Base-by-base conservation (phyloP, 2,329 filamentous ascomycete species). In the Ophiocordyceps camponoti-floridani region DNA sequence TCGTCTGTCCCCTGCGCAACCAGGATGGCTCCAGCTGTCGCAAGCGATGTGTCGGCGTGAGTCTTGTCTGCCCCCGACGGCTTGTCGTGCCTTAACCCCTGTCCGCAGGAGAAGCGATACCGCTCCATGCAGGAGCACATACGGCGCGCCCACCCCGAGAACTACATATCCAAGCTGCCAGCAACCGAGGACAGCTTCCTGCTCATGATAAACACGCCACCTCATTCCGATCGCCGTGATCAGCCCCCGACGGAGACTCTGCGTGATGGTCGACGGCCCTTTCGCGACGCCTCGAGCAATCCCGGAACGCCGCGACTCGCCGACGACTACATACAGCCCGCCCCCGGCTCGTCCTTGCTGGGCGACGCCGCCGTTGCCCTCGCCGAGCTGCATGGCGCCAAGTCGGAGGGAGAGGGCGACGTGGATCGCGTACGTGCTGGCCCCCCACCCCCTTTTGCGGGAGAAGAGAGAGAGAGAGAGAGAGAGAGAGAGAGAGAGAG, bases 51-150 rank as follows among this genome's bases (percentile, higher is more conserved):
- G 81, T 94, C 60, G 91, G 91, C 66, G 91, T 96, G 75, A 86
- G 88, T 91, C 38, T 44, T 35, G 37, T 45, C n/a, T 40, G 38
- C 46, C 46, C 49, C 49, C 52, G 51, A 48, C 47, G 43, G 45
- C 27, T 14, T 35, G 13, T 12, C 13, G 8, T 35, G 5, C 13
- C 4, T 27, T 42, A 13, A 30, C 27, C 4, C n/a, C 26, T 6
- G 16, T 51, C 52, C 53, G 62, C 65, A 93, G 86, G 86, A 93
- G 69, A 94, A 94, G 66, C 77, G 85, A 54, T 98, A 88, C 68
- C 87, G 91, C 63, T 96, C 89, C 50, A 96, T 98, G 86, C 91
- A 96, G 67, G 91, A 98, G 74, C 91, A 98, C 60, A 96, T 98
- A 58, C 85, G 91, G 56, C 82, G 91, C 63, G 89, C 91, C 53